Evolutionary conservation across 139 green algal species (phyloP), one percentile per base, ranked within the genome.

Genomic region (Closterium sp.): DNA sequence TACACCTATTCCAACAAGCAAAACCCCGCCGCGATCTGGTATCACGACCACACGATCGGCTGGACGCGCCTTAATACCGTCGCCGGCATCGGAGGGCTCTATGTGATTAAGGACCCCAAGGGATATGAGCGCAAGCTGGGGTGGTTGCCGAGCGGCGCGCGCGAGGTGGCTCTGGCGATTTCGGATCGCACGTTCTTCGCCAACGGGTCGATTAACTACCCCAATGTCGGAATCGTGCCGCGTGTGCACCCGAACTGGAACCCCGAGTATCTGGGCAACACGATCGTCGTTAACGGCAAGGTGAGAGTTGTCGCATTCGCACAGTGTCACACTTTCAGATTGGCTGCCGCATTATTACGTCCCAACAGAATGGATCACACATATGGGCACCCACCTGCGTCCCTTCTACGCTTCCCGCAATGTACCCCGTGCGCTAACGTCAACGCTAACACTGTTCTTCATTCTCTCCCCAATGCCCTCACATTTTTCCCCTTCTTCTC

Each of bases 31-130:
- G 27, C 38, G 86, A 70, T 92, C 31, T 92, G 70, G 70, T 92
- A 92, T 24, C 90, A 92, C 79, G 90, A 92, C 85, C 90, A 92
- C 79, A 91, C 90, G 0, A 22, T 90, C 32, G 90, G 90, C 85
- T 31, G 90, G 50, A 92, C 90, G 22, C 70, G 90, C 88, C 88
- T 90, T 28, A 90, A 62, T 6, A 90, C 84, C 50, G 21, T 62
- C n/a, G 29, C 90, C 42, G 90, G 90, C 6, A n/a, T 92, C 22
- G 73, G 50, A 17, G 90, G 70, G 27, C 19, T 89, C 30, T 92
- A 92, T 17, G 42, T 92, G 38, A 28, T 92, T 1, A n/a, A n/a
- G 70, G 89, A 92, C 31, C 89, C 89, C 9, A 88, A 70, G 38
- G 89, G 89, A 21, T 85, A 86, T 2, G 89, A 92, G 42, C 6